phyloP scores from a whole-genome alignment of 768 basidiomycete genomes.

The Suillus variegatus region DNA sequence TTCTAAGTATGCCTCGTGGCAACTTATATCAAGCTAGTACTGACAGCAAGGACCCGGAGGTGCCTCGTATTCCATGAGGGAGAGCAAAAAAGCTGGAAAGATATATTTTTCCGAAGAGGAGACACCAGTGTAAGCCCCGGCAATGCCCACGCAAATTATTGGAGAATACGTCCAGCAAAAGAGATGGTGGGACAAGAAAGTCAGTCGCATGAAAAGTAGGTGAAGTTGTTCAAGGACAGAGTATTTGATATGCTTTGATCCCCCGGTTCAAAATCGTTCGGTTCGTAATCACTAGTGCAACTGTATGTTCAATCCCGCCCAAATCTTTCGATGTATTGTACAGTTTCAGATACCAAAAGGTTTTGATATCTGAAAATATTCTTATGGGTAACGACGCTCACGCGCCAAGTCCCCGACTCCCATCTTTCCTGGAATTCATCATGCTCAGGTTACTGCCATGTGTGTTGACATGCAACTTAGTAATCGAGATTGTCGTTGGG shows the following conservation, averaged over 20 bases:
- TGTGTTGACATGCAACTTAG: too few species aligned
- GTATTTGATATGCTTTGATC: neutral
- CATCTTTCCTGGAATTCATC: too few species aligned
- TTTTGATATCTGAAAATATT: neutral
- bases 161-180: neutral
- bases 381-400: neutral
- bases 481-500: too few species aligned
- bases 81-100: neutral
- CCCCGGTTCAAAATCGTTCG: neutral
- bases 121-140: neutral
- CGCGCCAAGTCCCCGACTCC: too few species aligned
- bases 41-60: neutral
- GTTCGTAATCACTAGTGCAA: neutral
- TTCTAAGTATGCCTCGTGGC: neutral
- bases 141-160: neutral
- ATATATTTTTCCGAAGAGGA: neutral
- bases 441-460: too few species aligned
- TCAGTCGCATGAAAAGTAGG: neutral
- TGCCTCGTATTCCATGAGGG: neutral
- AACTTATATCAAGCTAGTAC: neutral
- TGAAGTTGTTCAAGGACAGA: too few species aligned
- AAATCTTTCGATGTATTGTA: neutral
- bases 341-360: neutral
- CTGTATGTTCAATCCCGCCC: neutral
- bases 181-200: neutral